These are phyloP conservation scores for Euphorbia tirucalli DNA, from an alignment of 345 rosid species.

Conservation along the genomic window DNA sequence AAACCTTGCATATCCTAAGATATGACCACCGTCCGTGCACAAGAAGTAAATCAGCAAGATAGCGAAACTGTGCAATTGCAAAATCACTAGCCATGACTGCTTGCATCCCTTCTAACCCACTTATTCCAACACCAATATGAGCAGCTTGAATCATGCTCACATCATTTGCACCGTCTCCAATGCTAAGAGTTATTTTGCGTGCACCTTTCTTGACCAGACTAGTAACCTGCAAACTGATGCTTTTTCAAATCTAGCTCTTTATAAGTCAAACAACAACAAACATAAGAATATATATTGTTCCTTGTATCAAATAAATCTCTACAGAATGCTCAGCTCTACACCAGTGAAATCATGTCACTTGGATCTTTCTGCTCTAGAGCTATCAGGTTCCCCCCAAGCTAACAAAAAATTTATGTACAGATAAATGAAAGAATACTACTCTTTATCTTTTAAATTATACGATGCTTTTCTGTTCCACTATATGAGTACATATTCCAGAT, in stretches of 20 bases:
- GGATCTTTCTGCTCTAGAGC: background rate
- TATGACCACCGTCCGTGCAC: slow-evolving; percentile 99
- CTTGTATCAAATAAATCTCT: background rate
- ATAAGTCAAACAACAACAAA: background rate
- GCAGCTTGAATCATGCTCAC: slow-evolving; percentile 99
- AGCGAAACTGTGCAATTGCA: slow-evolving; percentile 98
- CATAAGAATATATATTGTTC: background rate
- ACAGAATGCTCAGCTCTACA: background rate
- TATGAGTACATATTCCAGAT: background rate
- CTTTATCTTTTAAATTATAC: background rate
- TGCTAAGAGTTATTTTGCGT: slow-evolving; percentile 88
- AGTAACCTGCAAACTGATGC: slow-evolving; percentile 61
- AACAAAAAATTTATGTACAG: background rate
- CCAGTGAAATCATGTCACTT: background rate
- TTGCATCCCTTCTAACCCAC: slow-evolving; percentile 99
- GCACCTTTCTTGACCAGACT: slow-evolving; percentile 97
- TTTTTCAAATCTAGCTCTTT: slow-evolving; percentile 5
- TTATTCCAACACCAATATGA: slow-evolving; percentile 97
- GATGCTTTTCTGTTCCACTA: background rate
- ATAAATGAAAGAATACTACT: background rate
- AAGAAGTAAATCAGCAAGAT: slow-evolving; percentile 88
- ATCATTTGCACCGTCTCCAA: slow-evolving; percentile 99
- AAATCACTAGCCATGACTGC: slow-evolving; percentile 99
- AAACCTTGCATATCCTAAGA: slow-evolving; percentile 97
- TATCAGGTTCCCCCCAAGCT: background rate